Conservation (phyloP, 106 monocot genomes). For the Agapanthus africanus region DNA sequence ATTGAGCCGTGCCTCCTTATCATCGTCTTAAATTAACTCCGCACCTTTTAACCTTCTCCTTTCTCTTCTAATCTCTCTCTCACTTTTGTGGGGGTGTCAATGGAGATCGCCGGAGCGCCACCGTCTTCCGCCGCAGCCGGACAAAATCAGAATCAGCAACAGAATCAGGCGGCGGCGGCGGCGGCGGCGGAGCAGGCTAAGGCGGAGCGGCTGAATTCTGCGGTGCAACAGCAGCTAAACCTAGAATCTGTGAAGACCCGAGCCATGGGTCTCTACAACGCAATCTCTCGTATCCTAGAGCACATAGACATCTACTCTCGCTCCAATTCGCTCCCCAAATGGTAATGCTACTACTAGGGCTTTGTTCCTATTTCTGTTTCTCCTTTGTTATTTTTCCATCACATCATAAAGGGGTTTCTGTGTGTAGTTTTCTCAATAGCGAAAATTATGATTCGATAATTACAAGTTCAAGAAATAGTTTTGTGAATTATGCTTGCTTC, state of each 20-base stretch:
- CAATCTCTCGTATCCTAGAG: constrained; percentile 89
- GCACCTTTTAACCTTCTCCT: background rate
- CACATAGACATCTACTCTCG: constrained; percentile 69
- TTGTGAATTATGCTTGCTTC: too few relatives aligned
- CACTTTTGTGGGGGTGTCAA: background rate
- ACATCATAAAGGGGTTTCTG: too few relatives aligned
- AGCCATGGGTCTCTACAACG: constrained; percentile 74
- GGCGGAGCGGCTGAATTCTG: constrained; percentile 60
- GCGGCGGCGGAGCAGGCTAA: constrained; percentile 4
- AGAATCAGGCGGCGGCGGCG: background rate
- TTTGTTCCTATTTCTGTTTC: too few relatives aligned
- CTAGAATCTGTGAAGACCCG: constrained; percentile 82
- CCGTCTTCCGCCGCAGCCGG: background rate
- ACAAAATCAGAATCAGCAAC: constrained; percentile 7
- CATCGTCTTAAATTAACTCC: background rate
- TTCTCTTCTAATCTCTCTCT: background rate
- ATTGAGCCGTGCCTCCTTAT: too few relatives aligned
- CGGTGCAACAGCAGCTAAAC: constrained; percentile 86
- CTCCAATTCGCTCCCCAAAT: constrained; percentile 67
- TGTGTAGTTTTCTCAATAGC: too few relatives aligned
- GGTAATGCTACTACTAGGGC: too few relatives aligned
- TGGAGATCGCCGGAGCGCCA: constrained; percentile 17
- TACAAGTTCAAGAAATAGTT: too few relatives aligned
- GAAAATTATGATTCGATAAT: too few relatives aligned
- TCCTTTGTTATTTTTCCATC: too few relatives aligned